These are phyloP conservation scores for Fusarium sp. DNA, from an alignment of 2,329 filamentous ascomycete species.

Conservation along the genomic window DNA sequence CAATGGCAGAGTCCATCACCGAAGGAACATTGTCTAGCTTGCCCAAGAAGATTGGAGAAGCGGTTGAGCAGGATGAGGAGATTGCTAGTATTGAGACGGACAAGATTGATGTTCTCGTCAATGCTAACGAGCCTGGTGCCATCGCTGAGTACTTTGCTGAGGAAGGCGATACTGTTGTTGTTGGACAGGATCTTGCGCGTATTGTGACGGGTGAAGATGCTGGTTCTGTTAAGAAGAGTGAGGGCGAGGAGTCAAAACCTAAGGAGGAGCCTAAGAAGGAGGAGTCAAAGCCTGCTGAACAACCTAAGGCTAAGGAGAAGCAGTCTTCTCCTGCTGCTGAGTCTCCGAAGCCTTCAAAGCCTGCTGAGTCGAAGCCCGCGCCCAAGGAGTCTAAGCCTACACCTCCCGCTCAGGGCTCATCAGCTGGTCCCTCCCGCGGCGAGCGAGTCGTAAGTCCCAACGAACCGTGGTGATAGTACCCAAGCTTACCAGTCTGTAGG, in stretches of 20 bases:
- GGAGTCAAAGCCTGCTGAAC: constrained; percentile 27
- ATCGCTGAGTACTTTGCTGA: constrained; percentile 49
- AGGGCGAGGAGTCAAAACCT: constrained; percentile 34
- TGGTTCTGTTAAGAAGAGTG: constrained; percentile 31
- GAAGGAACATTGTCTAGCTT: constrained; percentile 48
- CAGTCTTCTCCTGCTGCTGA: constrained; percentile 33
- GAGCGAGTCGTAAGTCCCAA: constrained; percentile 39
- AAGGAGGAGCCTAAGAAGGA: constrained; percentile 39
- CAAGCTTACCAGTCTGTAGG: constrained; percentile 30
- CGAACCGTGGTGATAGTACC: too few species aligned
- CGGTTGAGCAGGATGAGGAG: constrained; percentile 50
- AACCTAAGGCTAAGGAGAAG: constrained; percentile 36
- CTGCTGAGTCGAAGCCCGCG: constrained; percentile 35
- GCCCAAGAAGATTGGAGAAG: constrained; percentile 49
- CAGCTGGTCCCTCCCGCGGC: constrained; percentile 21
- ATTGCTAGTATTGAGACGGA: constrained; percentile 52
- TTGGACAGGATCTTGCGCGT: constrained; percentile 50
- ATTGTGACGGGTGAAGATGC: constrained; percentile 46
- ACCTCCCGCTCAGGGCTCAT: constrained; percentile 16
- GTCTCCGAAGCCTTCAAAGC: constrained; percentile 28
- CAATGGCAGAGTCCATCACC: constrained; percentile 52
- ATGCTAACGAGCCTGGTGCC: constrained; percentile 43
- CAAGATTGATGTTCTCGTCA: constrained; percentile 52
- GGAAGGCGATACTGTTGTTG: constrained; percentile 51
- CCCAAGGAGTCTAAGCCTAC: constrained; percentile 29